These are phyloP conservation scores for Periconia digitata DNA, from an alignment of 2,329 filamentous ascomycete species.

Conservation along the genomic window DNA sequence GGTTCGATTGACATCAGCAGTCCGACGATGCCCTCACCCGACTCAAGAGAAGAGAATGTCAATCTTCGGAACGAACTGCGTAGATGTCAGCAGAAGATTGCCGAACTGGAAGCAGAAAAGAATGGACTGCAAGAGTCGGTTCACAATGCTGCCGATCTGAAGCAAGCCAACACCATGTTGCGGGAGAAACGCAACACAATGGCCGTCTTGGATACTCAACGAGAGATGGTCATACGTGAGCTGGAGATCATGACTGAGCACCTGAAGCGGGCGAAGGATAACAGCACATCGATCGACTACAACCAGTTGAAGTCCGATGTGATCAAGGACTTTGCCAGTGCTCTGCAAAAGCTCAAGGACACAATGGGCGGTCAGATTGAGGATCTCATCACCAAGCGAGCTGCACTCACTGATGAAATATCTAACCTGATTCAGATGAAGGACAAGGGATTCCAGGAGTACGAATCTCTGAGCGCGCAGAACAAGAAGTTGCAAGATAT, in stretches of 20 bases:
- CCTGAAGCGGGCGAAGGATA: constrained; percentile 82
- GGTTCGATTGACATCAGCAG: constrained; percentile 64
- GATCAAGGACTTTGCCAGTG: constrained; percentile 63
- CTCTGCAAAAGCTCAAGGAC: constrained; percentile 73
- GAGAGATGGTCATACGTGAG: constrained; percentile 92
- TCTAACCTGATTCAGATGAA: constrained; percentile 79
- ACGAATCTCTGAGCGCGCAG: constrained; percentile 90
- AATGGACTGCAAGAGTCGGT: constrained; percentile 55
- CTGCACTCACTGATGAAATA: constrained; percentile 82
- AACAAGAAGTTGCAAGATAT: constrained; percentile 92
- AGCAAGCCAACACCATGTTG: constrained; percentile 82
- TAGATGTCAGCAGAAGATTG: constrained; percentile 79
- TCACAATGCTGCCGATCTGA: constrained; percentile 63
- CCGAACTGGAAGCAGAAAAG: constrained; percentile 83
- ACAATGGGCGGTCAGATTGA: constrained; percentile 76
- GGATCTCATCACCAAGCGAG: constrained; percentile 84
- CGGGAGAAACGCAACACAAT: constrained; percentile 95
- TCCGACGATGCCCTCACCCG: constrained; percentile 64
- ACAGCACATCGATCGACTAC: constrained; percentile 74
- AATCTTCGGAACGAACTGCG: constrained; percentile 70
- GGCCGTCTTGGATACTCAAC: constrained; percentile 88
- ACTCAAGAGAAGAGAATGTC: constrained; percentile 48
- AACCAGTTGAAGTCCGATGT: constrained; percentile 67
- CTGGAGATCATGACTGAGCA: constrained; percentile 87
- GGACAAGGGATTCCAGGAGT: constrained; percentile 91